Base-by-base conservation (phyloP, 305 asterid species). In the Caryopteris hybrid region DNA sequence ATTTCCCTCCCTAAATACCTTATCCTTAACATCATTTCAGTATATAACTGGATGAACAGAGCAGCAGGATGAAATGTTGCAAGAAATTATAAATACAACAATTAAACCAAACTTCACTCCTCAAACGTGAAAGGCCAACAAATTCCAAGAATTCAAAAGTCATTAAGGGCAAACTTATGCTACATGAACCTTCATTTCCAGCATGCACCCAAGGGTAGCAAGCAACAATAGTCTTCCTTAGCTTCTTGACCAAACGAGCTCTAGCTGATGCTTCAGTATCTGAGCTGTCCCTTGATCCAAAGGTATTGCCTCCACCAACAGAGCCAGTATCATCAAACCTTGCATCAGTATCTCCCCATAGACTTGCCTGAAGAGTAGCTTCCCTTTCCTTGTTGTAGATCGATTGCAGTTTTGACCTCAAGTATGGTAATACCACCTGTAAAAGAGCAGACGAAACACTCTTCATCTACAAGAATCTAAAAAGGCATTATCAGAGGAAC, bases 141-240 rank as follows among this genome's bases (percentile, higher is more conserved):
- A 59, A 59, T 47, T 58, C 45, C 47, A 52, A 16, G 29, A 8
- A 23, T 64, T 64, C 42, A 73, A 31, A 39, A 71, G 36, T 13
- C 39, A 39, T 41, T 60, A 14, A 66, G 55, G 47, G 8, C 10
- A 61, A 60, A 58, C 52, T 6, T 34, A 46, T 61, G 70, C 47
- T 18, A 66, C 42, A 58, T 16, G 61, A 56, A 91, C 97, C 99
- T 91, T 94, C 99, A 73, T 79, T 89, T 77, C 97, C 99, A 63
- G 99, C 97, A 81, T 94, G 99, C 59, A 94, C 66, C 97, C 96
- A 94, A 47, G 99, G 97, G 79, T 91, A 94, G 80, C 86, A 91
- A 74, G 76, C 84, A 82, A 86, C 88, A 65, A 89, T 65, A 60
- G 87, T 70, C 81, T 94, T 91, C 69, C 62, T 71, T 29, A 91